A percentile compares a stretch with the other conserved stretches of the same genome.
phyloP scores from a whole-genome alignment of 768 basidiomycete species.

The Suillus clintonianus region DNA sequence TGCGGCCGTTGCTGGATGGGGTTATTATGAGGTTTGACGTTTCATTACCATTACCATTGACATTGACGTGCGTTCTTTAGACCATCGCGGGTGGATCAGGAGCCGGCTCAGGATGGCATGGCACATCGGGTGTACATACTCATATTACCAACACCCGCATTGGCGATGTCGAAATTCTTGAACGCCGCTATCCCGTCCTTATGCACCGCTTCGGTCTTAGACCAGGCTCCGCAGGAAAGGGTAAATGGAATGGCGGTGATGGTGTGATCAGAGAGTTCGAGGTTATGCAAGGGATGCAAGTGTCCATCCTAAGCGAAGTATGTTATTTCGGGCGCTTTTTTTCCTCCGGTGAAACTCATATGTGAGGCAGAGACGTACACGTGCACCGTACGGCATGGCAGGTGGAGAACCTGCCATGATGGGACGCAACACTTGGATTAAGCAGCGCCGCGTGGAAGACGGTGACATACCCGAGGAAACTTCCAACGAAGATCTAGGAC shows the following conservation, averaged over 20 bases:
- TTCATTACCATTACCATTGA: conserved; percentile 6
- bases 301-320: conserved; percentile 87
- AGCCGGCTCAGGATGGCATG: conserved; percentile 87
- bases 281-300: conserved; percentile 78
- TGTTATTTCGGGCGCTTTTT: conserved; percentile 12
- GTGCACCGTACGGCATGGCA: conserved; percentile 84
- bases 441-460: conserved; percentile 63
- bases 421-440: conserved; percentile 90
- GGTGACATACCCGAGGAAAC: conserved; percentile 55
- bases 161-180: conserved; percentile 91
- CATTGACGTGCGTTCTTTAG: conserved; percentile 37
- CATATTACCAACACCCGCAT: conserved; percentile 94
- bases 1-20: conserved; percentile 77
- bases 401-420: conserved; percentile 72
- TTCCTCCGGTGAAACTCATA: neutral
- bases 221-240: conserved; percentile 65
- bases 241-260: conserved; percentile 78
- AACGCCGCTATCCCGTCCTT: conserved; percentile 91
- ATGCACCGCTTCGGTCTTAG: conserved; percentile 82
- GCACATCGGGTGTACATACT: conserved; percentile 91
- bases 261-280: conserved; percentile 85
- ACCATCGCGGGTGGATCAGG: conserved; percentile 95
- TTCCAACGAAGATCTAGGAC: conserved; percentile 31
- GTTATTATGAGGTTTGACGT: conserved; percentile 72
- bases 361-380: conserved; percentile 65